Evolutionary conservation across 441 rosid species (phyloP).

Genomic region (Populus hybrid): DNA sequence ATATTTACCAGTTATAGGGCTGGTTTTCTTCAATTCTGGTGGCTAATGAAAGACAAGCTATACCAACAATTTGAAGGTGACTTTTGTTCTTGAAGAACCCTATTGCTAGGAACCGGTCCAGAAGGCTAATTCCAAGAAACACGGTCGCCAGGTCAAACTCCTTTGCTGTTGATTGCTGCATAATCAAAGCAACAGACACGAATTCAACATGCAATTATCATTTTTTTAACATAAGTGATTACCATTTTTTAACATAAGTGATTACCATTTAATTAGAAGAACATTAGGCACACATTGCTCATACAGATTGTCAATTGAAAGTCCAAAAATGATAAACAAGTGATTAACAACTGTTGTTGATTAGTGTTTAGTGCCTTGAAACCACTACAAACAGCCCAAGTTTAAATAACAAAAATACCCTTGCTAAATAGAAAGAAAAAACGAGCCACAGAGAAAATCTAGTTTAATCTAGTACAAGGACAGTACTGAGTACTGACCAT

Average conservation of each 20-base stretch:
- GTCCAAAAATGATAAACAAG: not conserved
- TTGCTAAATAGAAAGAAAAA: too few relatives aligned
- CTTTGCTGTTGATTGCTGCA: conserved; percentile 60
- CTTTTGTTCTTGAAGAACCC: conserved; percentile 62
- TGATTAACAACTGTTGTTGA: not conserved
- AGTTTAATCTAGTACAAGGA: not conserved
- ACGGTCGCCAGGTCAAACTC: conserved; percentile 70
- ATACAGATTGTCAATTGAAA: not conserved
- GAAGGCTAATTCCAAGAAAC: conserved; percentile 73
- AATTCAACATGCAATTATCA: not conserved
- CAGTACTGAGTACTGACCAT: not conserved
- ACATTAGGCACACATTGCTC: not conserved
- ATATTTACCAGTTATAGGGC: conserved; percentile 67
- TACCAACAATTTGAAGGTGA: conserved; percentile 64
- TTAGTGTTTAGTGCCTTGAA: not conserved
- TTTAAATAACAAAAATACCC: too few relatives aligned
- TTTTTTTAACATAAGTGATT: not conserved
- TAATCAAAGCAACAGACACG: conserved; percentile 22
- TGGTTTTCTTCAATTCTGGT: conserved; percentile 92
- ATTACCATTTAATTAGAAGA: not conserved
- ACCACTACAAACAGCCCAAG: too few relatives aligned
- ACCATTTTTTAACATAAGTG: not conserved
- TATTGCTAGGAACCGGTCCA: conserved; percentile 76
- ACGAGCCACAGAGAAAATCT: not conserved
- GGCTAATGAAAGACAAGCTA: conserved; percentile 81